Percentiles rank a stretch among this genome's conserved stretches.
Evolutionary conservation across 768 basidiomycete species (phyloP).

Genomic region (Neoboletus magnificus): DNA sequence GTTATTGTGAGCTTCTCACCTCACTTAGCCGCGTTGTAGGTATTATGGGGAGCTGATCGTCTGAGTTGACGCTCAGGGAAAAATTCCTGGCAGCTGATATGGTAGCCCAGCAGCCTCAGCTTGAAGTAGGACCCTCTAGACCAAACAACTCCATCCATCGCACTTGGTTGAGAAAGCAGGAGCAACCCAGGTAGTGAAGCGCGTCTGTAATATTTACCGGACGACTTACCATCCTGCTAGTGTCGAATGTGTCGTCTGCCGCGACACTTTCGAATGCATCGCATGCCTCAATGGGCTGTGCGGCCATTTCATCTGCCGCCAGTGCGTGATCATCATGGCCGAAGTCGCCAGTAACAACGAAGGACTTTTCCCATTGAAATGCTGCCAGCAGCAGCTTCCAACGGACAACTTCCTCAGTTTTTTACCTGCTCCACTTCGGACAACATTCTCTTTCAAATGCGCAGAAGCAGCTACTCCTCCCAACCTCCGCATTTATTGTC

Average conservation of each 20-base stretch:
- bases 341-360: conserved; percentile 45
- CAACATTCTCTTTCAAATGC: conserved; percentile 40
- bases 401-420: conserved; percentile 28
- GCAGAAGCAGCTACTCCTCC: conserved; percentile 45
- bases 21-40: not conserved
- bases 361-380: conserved; percentile 48
- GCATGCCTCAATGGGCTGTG: conserved; percentile 39
- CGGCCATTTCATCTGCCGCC: conserved; percentile 45
- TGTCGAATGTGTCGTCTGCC: conserved; percentile 40
- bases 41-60: not conserved
- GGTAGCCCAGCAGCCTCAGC: not conserved
- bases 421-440: conserved; percentile 28
- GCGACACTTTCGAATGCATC: conserved; percentile 26
- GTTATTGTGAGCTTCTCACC: conserved; percentile 4
- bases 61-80: not conserved
- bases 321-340: conserved; percentile 43
- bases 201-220: not conserved
- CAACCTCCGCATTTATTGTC: conserved; percentile 47
- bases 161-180: not conserved
- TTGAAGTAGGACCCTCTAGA: not conserved
- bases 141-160: not conserved
- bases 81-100: conserved; percentile 12
- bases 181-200: not conserved
- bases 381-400: conserved; percentile 43
- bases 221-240: conserved; percentile 9